Evolutionary conservation across 1,284 basidiomycete species (phyloP), one percentile per base, ranked within the genome.

Genomic region (Tetrapyrgos nigripes): DNA sequence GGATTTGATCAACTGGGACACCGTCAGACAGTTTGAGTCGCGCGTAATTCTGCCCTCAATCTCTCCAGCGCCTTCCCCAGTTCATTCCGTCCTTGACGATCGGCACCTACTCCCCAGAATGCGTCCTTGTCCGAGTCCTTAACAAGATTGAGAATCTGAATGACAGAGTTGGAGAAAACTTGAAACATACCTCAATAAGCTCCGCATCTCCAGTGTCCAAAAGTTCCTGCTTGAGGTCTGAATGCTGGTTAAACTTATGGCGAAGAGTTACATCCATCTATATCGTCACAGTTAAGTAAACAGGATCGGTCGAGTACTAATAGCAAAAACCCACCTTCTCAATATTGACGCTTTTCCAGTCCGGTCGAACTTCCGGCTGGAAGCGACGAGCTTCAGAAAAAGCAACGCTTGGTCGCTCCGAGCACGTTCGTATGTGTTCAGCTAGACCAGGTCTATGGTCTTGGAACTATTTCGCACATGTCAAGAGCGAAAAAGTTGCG

Each of bases 1-100:
- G n/a, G n/a, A n/a, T n/a, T n/a, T n/a, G n/a, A n/a, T n/a, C n/a
- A n/a, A n/a, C n/a, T n/a, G n/a, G n/a, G n/a, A n/a, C n/a, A n/a
- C n/a, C n/a, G n/a, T n/a, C n/a, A n/a, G n/a, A n/a, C n/a, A n/a
- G n/a, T n/a, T n/a, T n/a, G n/a, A n/a, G n/a, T n/a, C n/a, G n/a
- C n/a, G n/a, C 81, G 82, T 54, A 87, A 69, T 64, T 78, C 80
- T 50, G 72, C 70, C 61, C 88, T 76, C 63, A 90, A 70, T 61
- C 85, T 79, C 64, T 84, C 81, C 24, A 89, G 76, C 17, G 85
- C 86, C 67, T 87, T 88, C 26, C 88, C 88, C n/a, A 90, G 80
- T 69, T 90, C 87, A 62, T 90, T 90, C 43, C 83, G 79, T 23
- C 88, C 89, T 62, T 76, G 73, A 17, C 79, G 73, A 70, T 89